phyloP scores from a whole-genome alignment of 495 filamentous ascomycete genomes.

The Lophium mytilinum region DNA sequence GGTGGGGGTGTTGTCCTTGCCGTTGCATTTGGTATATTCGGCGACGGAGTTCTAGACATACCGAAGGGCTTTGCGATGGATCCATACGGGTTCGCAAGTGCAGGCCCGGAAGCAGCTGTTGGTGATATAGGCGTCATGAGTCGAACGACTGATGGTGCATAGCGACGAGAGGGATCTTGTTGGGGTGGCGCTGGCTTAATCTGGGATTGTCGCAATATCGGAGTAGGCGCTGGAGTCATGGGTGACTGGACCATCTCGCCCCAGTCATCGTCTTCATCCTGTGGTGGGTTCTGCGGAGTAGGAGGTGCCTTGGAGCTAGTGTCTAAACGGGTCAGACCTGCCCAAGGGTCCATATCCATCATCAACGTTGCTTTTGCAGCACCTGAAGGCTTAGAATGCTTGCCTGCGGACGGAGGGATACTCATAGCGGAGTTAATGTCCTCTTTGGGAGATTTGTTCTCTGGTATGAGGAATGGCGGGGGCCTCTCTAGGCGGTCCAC shows the following conservation, averaged over 20 bases:
- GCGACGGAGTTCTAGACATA: too few relatives aligned
- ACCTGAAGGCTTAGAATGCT: too few relatives aligned
- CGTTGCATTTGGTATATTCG: too few relatives aligned
- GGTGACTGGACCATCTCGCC: conserved; percentile 36
- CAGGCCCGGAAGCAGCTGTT: background rate
- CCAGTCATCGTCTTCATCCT: conserved; percentile 36
- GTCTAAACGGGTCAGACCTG: conserved; percentile 4
- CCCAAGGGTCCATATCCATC: conserved; percentile 9
- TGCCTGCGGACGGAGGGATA: too few relatives aligned
- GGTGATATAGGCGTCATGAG: background rate
- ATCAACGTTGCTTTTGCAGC: background rate
- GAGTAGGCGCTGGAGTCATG: background rate
- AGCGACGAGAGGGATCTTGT: too few relatives aligned
- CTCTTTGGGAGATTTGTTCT: too few relatives aligned
- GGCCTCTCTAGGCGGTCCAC: too few relatives aligned
- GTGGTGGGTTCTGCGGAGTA: background rate
- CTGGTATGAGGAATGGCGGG: too few relatives aligned
- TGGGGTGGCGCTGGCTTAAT: too few relatives aligned
- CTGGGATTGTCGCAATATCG: background rate
- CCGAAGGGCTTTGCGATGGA: too few relatives aligned
- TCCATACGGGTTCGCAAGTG: too few relatives aligned
- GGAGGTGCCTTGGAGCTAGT: background rate
- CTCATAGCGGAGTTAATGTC: too few relatives aligned
- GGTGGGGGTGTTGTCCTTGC: background rate
- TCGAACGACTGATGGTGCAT: background rate